Base-by-base conservation (phyloP, 1,284 basidiomycete genomes). In the Sanghuangporus weigelae region DNA sequence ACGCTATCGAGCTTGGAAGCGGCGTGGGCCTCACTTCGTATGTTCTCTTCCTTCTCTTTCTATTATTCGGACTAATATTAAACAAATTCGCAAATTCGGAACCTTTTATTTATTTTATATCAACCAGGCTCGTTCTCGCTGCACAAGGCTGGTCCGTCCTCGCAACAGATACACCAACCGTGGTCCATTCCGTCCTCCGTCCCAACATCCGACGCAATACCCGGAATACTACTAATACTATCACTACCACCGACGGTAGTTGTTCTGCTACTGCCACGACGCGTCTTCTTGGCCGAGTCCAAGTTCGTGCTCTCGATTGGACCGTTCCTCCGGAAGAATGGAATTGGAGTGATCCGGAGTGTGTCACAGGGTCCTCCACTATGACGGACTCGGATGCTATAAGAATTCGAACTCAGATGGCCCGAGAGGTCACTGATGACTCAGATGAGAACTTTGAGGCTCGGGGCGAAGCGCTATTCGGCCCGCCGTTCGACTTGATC, bases 11-110 rank as follows among this genome's bases (percentile, higher is more conserved):
- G 71, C 78, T 96, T 19, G 94, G 93, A 61, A 87, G 87, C 68
- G 93, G 94, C 36, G 85, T 92, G 58, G 93, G 93, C 42, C 82
- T 92, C 65, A 84, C 88, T 68, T 82, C 89, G 89, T 91, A 75
- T 73, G 86, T 79, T 54, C 67, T 64, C 55, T 62, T 44, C 50
- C 62, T 58, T 57, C 48, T 36, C 42, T 8, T 31, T 46, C 11
- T n/a, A n/a, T 61, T 42, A 68, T 60, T 31, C 26, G 26, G 26
- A 31, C 26, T 31, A 31, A 3, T 31, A 2, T 31, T 4, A n/a
- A n/a, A 31, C 26, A 31, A 31, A 31, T 31, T 31, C 3, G 26
- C 26, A 5, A 31, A 31, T 31, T 64, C 39, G 39, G 62, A 40
- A 65, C 60, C 49, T 62, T 65, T 64, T 61, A 26, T 35, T 39